phyloP scores from a whole-genome alignment of 768 basidiomycete genomes.

The Serendipita vermifera region DNA sequence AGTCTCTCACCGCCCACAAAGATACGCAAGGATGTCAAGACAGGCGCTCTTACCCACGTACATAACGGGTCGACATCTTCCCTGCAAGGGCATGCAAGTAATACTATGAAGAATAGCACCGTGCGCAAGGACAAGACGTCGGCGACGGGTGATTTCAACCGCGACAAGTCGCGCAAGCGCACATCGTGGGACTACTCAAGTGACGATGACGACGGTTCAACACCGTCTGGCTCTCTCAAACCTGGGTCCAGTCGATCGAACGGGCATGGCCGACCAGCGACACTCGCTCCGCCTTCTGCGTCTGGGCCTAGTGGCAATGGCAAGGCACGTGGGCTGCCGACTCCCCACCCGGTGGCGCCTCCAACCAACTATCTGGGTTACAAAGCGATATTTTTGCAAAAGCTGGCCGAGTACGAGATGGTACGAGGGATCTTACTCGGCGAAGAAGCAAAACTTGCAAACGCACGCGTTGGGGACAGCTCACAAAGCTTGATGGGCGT shows the following conservation, averaged over 20 bases:
- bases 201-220: neutral
- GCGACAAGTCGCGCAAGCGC: neutral
- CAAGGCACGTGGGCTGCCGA: too few species aligned
- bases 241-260: neutral
- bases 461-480: neutral
- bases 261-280: neutral
- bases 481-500: neutral
- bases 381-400: constrained; percentile 6
- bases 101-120: neutral
- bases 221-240: constrained; percentile 1
- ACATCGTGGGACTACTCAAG: neutral
- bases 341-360: neutral
- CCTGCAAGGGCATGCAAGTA: neutral
- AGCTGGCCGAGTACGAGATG: neutral
- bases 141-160: neutral
- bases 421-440: neutral
- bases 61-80: neutral
- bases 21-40: neutral
- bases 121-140: neutral
- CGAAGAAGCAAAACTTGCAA: constrained; percentile 3
- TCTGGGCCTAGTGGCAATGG: neutral
- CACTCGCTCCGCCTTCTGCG: neutral
- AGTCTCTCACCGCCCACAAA: neutral
- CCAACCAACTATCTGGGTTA: constrained; percentile 1
- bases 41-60: neutral